Evolutionary conservation across 1,284 basidiomycete species (phyloP).

Genomic region (Melampsora occidentalis): DNA sequence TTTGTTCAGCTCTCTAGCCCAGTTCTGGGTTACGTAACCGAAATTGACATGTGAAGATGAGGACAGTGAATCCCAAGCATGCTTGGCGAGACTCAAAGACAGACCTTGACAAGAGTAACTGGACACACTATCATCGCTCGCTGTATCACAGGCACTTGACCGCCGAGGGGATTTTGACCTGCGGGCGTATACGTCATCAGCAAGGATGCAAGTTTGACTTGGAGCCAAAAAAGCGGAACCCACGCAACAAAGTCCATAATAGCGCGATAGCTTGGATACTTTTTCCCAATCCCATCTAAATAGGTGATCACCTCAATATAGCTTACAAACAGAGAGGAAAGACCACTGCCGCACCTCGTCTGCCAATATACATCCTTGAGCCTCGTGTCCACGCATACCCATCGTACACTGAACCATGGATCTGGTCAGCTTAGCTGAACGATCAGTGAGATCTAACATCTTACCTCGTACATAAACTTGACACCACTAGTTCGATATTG

Average conservation of each 20-base stretch:
- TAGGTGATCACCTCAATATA: too few relatives aligned
- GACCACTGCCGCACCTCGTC: constrained; percentile 68
- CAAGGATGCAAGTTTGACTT: not conserved
- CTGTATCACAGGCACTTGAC: constrained; percentile 56
- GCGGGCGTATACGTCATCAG: not conserved
- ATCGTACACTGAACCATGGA: constrained; percentile 66
- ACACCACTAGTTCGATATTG: constrained; percentile 46
- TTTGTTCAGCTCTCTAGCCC: constrained; percentile 92
- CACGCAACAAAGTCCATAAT: constrained; percentile 82
- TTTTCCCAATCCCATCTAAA: constrained; percentile 74
- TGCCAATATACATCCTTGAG: constrained; percentile 85
- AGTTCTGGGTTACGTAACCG: constrained; percentile 62
- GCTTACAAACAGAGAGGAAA: too few relatives aligned
- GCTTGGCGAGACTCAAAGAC: not conserved
- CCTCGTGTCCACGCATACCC: constrained; percentile 81
- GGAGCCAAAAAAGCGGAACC: constrained; percentile 49
- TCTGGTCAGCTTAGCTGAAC: constrained; percentile 1
- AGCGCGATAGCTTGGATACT: constrained; percentile 80
- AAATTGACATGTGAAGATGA: not conserved
- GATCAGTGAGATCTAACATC: not conserved
- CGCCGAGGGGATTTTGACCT: constrained; percentile 41
- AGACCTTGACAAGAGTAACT: constrained; percentile 72
- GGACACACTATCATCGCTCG: constrained; percentile 88
- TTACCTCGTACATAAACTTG: constrained; percentile 79
- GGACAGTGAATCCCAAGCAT: too few relatives aligned